Percentiles rank a stretch among this genome's conserved stretches.
Evolutionary conservation across 2,329 filamentous ascomycete species (phyloP).

Genomic region (Alternaria sp.): DNA sequence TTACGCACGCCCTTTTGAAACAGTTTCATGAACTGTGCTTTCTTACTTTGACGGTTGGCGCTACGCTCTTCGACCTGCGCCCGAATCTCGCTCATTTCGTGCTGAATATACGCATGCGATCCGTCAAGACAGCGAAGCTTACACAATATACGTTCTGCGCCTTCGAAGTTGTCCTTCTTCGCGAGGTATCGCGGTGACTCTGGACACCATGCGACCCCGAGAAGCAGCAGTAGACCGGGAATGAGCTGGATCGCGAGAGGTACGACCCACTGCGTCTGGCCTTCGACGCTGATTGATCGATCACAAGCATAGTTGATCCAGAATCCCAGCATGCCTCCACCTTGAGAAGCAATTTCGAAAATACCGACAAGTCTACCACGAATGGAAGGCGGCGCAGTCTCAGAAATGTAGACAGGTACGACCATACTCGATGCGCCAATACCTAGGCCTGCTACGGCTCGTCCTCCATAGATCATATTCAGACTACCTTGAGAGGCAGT

Average conservation of each 20-base stretch:
- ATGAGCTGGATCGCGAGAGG: slow-evolving; percentile 62
- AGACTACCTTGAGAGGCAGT: slow-evolving; percentile 50
- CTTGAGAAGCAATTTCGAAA: slow-evolving; percentile 72
- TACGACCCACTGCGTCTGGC: slow-evolving; percentile 68
- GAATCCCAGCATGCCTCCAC: slow-evolving; percentile 62
- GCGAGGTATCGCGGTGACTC: slow-evolving; percentile 49
- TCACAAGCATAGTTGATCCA: slow-evolving; percentile 56
- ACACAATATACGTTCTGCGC: slow-evolving; percentile 54
- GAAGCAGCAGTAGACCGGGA: slow-evolving; percentile 50
- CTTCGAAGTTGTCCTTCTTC: slow-evolving; percentile 47
- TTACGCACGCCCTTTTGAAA: slow-evolving; percentile 53
- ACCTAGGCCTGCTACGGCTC: slow-evolving; percentile 51
- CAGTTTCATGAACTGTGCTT: slow-evolving; percentile 47
- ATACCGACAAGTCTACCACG: slow-evolving; percentile 71
- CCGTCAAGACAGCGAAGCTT: slow-evolving; percentile 57
- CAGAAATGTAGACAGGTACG: slow-evolving; percentile 53
- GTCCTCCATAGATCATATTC: slow-evolving; percentile 49
- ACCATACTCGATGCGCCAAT: slow-evolving; percentile 51
- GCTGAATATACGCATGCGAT: slow-evolving; percentile 56
- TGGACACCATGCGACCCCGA: slow-evolving; percentile 50
- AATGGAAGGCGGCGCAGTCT: slow-evolving; percentile 66
- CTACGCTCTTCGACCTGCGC: slow-evolving; percentile 46
- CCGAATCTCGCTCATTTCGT: slow-evolving; percentile 61
- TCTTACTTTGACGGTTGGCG: slow-evolving; percentile 41
- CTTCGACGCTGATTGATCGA: slow-evolving; percentile 54